A percentile compares a stretch with the other conserved stretches of the same genome.
These are phyloP conservation scores for Peniophora sp. DNA, from an alignment of 1,284 basidiomycete species.

Conservation along the genomic window DNA sequence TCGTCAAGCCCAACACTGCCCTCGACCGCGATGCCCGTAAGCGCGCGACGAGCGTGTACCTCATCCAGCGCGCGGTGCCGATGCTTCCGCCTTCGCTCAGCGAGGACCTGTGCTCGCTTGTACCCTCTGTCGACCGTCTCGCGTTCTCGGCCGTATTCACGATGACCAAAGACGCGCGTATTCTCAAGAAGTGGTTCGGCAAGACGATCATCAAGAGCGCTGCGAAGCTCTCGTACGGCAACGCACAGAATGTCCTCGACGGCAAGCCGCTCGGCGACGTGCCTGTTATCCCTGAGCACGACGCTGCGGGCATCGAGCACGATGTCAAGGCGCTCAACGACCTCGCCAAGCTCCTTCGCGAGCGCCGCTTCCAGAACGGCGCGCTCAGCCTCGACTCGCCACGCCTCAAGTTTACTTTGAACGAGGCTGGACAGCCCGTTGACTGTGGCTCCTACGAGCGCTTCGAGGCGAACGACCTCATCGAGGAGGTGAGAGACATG, in stretches of 20 bases:
- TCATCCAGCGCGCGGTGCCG: constrained; percentile 90
- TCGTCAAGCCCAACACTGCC: constrained; percentile 93
- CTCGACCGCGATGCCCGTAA: constrained; percentile 97
- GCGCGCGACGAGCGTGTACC: constrained; percentile 93
- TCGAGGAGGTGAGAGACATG: constrained; percentile 76
- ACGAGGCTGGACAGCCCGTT: constrained; percentile 74
- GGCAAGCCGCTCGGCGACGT: constrained; percentile 55
- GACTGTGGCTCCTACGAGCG: constrained; percentile 69
- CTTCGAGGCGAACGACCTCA: constrained; percentile 71
- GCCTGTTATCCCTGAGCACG: constrained; percentile 50
- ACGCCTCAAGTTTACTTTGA: constrained; percentile 74
- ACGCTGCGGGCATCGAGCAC: constrained; percentile 54
- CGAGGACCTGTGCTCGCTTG: constrained; percentile 89
- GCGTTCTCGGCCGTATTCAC: constrained; percentile 88
- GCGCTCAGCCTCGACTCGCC: constrained; percentile 71
- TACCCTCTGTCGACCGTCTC: constrained; percentile 82
- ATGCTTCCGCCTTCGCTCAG: constrained; percentile 92
- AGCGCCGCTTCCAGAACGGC: constrained; percentile 75
- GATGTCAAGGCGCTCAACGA: constrained; percentile 70
- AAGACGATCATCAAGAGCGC: constrained; percentile 91
- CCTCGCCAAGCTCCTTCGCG: constrained; percentile 70
- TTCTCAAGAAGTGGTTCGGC: constrained; percentile 87
- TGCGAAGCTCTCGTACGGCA: constrained; percentile 77
- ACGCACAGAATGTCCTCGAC: constrained; percentile 79
- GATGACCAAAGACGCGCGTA: constrained; percentile 75